Base-by-base conservation (phyloP, 371 early-diverging fungal genomes). In the Chytridium lagenaria region DNA sequence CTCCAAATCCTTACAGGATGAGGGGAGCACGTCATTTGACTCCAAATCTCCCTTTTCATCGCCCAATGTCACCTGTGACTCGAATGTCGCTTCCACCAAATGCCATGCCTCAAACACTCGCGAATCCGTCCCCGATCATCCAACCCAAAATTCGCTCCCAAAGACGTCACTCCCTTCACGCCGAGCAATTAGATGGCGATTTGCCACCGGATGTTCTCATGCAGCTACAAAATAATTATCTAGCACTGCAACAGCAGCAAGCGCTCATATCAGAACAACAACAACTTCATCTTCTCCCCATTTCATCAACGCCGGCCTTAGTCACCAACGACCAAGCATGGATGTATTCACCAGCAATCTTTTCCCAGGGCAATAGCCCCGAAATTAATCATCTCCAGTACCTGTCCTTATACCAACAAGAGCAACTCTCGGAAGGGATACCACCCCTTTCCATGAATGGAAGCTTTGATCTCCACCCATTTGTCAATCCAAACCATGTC, bases 181-280 rank as follows among this genome's bases (percentile, higher is more conserved):
- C 61, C 61, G 61, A 61, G 34, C 37, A 34, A 15, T 2, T 2
- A 10, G 37, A 23, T 7, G 61, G 26, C 12, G 31, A 2, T 5
- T 12, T 61, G 15, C 61, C 61, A 2, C 34, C 61, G 10, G 34
- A 36, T 23, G 61, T 61, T 12, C 61, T 61, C 34, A 28, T 61
- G 3, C 61, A 61, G 36, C 61, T 61, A 3, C 61, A 61, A 61
- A 61, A 61, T 34, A 61, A 61, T 26, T 34, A 61, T 23, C 61
- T 61, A 15, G 31, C 61, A 15, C 7, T 61, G 36, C 61, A 61
- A 61, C 61, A 61, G 26, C 36, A 31, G 19, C 61, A 61, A 55
- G 36, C 61, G 10, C 7, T 30, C 23, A 16, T 34, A 31, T 5
- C 30, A 23, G 55, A 16, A 55, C 55, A 55, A 10, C 26, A 28